phyloP scores from a whole-genome alignment of 225 moss, liverwort and hornwort genomes.

The Pseudoscleropodium purum region DNA sequence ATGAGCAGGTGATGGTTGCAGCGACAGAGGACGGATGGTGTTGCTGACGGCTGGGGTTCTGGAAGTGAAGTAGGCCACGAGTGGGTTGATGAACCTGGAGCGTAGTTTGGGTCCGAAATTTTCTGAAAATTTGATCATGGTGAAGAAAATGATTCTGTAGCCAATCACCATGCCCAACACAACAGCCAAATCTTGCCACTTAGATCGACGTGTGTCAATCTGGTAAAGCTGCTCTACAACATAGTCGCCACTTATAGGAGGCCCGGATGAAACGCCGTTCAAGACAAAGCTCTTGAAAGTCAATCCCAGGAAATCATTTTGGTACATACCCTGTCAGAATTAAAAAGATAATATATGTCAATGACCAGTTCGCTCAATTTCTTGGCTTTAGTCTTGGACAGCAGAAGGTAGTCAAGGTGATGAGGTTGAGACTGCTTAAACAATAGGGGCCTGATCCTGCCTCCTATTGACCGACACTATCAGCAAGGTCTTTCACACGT shows the following conservation, averaged over 20 bases:
- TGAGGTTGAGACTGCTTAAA: background rate
- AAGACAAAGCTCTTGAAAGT: slow-evolving; percentile 20
- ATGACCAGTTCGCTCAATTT: background rate
- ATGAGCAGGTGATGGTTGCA: slow-evolving; percentile 18
- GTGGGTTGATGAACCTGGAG: background rate
- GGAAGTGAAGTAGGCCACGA: background rate
- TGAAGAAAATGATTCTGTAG: slow-evolving; percentile 37
- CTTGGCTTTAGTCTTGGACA: background rate
- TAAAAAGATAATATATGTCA: background rate
- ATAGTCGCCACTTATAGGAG: slow-evolving; percentile 16
- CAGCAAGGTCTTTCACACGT: background rate
- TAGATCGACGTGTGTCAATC: slow-evolving; percentile 10
- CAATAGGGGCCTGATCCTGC: background rate
- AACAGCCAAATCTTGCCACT: slow-evolving; percentile 25
- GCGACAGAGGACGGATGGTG: slow-evolving; percentile 8
- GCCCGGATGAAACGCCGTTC: background rate
- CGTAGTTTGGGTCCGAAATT: background rate
- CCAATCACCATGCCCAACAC: slow-evolving; percentile 21
- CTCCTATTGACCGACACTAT: background rate
- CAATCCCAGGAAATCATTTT: slow-evolving; percentile 38
- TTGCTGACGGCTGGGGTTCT: background rate
- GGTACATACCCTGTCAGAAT: slow-evolving; percentile 32
- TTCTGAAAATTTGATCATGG: slow-evolving; percentile 31
- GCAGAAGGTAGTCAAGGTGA: background rate
- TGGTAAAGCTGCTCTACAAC: slow-evolving; percentile 21